These are phyloP conservation scores for Candida vaughaniae DNA, from an alignment of 805 yeast species.

Conservation along the genomic window DNA sequence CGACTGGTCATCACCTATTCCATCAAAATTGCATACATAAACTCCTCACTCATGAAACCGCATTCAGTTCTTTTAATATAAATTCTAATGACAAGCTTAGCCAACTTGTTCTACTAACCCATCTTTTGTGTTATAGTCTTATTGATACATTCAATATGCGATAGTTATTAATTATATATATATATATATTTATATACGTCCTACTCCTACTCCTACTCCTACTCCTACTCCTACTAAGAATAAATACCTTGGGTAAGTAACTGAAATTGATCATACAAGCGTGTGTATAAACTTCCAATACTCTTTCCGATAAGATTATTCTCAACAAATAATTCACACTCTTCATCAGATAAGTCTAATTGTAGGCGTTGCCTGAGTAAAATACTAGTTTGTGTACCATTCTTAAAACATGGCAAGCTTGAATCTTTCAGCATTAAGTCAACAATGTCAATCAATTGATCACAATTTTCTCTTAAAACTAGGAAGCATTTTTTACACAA, in stretches of 20 bases:
- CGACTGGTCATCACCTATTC: no score
- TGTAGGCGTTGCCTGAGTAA: conserved; percentile 81
- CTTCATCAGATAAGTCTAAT: conserved; percentile 67
- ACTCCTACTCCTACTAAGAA: no score
- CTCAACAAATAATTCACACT: conserved; percentile 78
- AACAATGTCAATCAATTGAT: conserved; percentile 75
- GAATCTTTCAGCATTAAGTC: conserved; percentile 94
- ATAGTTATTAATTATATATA: no score
- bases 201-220: no score
- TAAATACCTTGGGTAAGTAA: conserved; percentile 93
- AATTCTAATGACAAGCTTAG: no score
- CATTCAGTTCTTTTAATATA: no score
- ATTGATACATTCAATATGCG: no score
- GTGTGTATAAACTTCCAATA: conserved; percentile 82
- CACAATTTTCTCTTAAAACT: conserved; percentile 69
- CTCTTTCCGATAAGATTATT: conserved; percentile 73
- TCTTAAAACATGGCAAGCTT: conserved; percentile 84
- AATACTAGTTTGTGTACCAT: conserved; percentile 79
- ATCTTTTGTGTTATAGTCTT: no score
- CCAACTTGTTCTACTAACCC: no score
- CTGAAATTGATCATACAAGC: conserved; percentile 94
- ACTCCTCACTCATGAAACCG: no score
- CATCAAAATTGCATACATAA: no score
- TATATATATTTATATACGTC: no score
- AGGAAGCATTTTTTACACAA: conserved; percentile 73